Conservation (phyloP, 306 rosid species). For the Rubus idaeus region DNA sequence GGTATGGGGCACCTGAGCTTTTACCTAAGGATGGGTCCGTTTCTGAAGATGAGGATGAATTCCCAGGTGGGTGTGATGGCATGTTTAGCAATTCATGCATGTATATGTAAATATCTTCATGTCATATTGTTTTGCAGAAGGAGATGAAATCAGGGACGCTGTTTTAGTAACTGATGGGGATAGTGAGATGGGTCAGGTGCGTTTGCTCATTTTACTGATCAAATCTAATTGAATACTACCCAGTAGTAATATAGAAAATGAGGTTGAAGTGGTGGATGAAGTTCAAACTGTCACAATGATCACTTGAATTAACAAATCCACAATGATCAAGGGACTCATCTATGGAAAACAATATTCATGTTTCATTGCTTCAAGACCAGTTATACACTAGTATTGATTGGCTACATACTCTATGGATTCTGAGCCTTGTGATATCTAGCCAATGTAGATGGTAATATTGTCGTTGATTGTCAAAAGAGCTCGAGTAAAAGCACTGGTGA, state of each 20-base stretch:
- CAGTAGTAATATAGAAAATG: neutral
- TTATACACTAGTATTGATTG: conserved; percentile 16
- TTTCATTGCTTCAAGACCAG: neutral
- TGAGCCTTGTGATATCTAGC: conserved; percentile 38
- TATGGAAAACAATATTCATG: neutral
- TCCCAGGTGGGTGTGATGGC: conserved; percentile 42
- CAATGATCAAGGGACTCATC: neutral
- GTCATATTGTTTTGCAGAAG: conserved; percentile 38
- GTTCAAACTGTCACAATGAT: neutral
- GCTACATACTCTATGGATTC: conserved; percentile 23
- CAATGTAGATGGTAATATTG: conserved; percentile 83
- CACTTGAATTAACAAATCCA: no score
- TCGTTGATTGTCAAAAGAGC: conserved; percentile 77
- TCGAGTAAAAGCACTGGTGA: conserved; percentile 79
- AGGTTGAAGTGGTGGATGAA: neutral
- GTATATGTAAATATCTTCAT: conserved; percentile 4
- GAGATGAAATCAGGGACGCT: conserved; percentile 66
- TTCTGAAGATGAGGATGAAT: conserved; percentile 50
- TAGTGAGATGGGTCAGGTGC: conserved; percentile 93
- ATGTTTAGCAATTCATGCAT: neutral
- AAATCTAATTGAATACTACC: neutral
- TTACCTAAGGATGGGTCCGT: conserved; percentile 58
- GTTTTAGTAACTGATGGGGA: conserved; percentile 88
- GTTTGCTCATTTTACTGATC: conserved; percentile 11
- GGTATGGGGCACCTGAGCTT: conserved; percentile 94